Percentiles rank a stretch among this genome's conserved stretches.
phyloP scores from a whole-genome alignment of 2,329 filamentous ascomycete species.

The Diaporthe eres region DNA sequence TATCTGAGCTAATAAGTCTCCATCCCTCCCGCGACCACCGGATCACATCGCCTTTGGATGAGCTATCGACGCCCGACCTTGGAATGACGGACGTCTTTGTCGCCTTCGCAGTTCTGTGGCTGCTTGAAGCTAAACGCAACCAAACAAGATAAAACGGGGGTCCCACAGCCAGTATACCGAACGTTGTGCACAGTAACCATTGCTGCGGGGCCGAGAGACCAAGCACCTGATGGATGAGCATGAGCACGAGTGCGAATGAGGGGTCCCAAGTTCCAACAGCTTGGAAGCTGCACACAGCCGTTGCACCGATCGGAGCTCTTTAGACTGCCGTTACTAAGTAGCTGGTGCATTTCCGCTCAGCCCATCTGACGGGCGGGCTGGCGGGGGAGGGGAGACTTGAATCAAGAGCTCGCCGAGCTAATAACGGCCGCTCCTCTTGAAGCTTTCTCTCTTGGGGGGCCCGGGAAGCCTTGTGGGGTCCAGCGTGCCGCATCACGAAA shows the following conservation, averaged over 20 bases:
- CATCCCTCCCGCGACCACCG: conserved; percentile 4
- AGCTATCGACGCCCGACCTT: neutral
- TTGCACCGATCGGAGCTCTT: conserved; percentile 29
- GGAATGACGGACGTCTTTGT: neutral
- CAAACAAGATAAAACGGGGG: neutral
- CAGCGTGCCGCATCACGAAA: conserved; percentile 42
- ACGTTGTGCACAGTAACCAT: conserved; percentile 16
- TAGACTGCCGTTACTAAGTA: conserved; percentile 3
- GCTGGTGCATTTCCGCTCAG: conserved; percentile 28
- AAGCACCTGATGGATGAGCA: conserved; percentile 30
- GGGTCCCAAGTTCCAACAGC: conserved; percentile 33
- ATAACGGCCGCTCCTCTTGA: conserved; percentile 28
- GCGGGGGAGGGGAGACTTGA: conserved; percentile 21
- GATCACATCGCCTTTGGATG: neutral
- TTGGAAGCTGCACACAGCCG: conserved; percentile 33
- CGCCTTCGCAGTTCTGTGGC: neutral
- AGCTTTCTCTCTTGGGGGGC: conserved; percentile 41
- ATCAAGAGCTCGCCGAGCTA: conserved; percentile 33
- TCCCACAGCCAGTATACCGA: conserved; percentile 20
- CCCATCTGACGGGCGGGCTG: conserved; percentile 15
- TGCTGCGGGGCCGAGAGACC: conserved; percentile 27
- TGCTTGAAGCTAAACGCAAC: neutral
- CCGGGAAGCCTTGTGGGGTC: conserved; percentile 39
- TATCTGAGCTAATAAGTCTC: neutral
- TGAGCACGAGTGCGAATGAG: conserved; percentile 24